Conservation (phyloP, 2,329 filamentous ascomycete genomes). For the Trichoderma sp. region DNA sequence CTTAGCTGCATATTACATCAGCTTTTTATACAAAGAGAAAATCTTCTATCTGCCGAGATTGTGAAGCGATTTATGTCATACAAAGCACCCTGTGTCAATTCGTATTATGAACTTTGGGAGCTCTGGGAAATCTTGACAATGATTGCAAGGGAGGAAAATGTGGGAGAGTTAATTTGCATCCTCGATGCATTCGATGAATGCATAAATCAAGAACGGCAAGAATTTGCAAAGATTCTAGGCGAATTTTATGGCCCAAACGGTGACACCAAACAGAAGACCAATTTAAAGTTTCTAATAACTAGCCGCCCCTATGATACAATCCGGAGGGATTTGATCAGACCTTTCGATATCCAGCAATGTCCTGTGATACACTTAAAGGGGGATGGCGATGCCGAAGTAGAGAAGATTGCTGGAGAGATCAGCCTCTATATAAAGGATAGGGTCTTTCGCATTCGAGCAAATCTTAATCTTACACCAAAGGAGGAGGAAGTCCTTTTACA, state of each 20-base stretch:
- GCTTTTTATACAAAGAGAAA: slow-evolving; percentile 31
- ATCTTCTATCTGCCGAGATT: background rate
- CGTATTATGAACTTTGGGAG: slow-evolving; percentile 21
- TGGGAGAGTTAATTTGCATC: slow-evolving; percentile 34
- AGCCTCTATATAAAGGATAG: slow-evolving; percentile 30
- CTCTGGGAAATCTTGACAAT: background rate
- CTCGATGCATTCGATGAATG: slow-evolving; percentile 43
- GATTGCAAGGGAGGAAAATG: background rate
- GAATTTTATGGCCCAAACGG: slow-evolving; percentile 14
- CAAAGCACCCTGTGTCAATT: background rate
- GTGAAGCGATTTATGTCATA: background rate
- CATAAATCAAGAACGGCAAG: slow-evolving; percentile 13
- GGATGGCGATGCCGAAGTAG: slow-evolving; percentile 29
- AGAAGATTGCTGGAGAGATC: slow-evolving; percentile 33
- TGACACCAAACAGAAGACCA: background rate
- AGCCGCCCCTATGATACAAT: slow-evolving; percentile 33
- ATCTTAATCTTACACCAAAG: background rate
- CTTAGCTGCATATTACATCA: slow-evolving; percentile 40
- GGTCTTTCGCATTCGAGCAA: slow-evolving; percentile 5
- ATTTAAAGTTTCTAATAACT: slow-evolving; percentile 35
- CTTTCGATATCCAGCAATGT: background rate
- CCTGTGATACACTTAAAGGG: slow-evolving; percentile 25
- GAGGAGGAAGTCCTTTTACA: slow-evolving; percentile 21
- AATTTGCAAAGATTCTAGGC: slow-evolving; percentile 24
- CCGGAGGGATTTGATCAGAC: slow-evolving; percentile 19